phyloP scores from a whole-genome alignment of 225 moss, liverwort and hornwort genomes.

The Polytrichum commune region DNA sequence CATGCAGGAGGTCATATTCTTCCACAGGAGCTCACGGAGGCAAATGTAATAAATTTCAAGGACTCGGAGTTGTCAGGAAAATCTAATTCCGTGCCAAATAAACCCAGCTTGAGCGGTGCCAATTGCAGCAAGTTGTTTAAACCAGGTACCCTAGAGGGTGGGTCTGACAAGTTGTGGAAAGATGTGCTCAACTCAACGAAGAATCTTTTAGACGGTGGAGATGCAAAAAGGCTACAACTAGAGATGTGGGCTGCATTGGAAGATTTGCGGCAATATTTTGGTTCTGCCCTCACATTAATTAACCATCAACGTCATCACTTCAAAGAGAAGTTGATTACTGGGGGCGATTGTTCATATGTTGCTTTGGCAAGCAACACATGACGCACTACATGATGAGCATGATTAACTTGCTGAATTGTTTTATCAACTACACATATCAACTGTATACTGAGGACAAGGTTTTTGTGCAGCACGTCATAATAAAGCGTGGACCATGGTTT shows the following conservation, averaged over 20 bases:
- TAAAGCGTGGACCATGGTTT: background rate
- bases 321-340: background rate
- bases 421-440: background rate
- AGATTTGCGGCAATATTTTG: background rate
- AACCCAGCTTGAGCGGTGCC: slow-evolving; percentile 3
- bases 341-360: background rate
- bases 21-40: slow-evolving; percentile 5
- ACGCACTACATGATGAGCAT: slow-evolving; percentile 7
- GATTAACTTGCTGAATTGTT: background rate
- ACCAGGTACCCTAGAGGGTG: background rate
- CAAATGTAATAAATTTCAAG: background rate
- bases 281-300: background rate
- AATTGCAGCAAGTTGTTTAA: background rate
- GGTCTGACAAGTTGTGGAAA: background rate
- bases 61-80: background rate
- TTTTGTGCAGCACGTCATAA: background rate
- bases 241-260: background rate
- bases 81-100: background rate
- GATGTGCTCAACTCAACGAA: background rate
- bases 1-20: background rate
- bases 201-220: background rate
- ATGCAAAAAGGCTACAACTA: background rate
- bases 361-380: slow-evolving; percentile 1
- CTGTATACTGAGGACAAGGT: background rate
- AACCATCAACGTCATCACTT: background rate